Evolutionary conservation across 441 rosid species (phyloP), one percentile per base, ranked within the genome.

Genomic region (Raphanus hybrid): DNA sequence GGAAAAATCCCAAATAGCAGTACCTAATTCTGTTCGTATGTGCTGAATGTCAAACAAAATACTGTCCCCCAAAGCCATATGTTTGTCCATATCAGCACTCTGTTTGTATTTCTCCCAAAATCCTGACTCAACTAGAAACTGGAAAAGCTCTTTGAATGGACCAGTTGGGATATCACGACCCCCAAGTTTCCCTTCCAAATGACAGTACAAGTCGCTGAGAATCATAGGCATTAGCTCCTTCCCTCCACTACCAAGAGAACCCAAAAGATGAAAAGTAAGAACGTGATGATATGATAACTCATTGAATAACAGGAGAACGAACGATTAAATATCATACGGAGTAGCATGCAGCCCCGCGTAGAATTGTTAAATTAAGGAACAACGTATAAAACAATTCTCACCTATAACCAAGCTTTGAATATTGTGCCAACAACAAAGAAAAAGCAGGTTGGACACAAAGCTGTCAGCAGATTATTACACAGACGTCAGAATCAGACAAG

Each of bases 161-260:
- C 98, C 99, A 10, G 89, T 82, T 82, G 87, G 85, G 79, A 91
- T 89, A 70, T 86, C 80, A 82, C 95, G 97, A 79, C 97, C 98
- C 82, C 88, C 92, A 82, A 92, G 87, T 83, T 92, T 94, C 78
- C 99, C 99, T 82, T 86, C 89, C 10, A 96, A 83, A 78, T 91
- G 98, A 86, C 90, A 92, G 70, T 83, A 93, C 55, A 96, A 89
- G 77, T 91, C 97, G 35, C 71, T 89, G 78, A 93, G 86, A 79
- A 96, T 84, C 64, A 92, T 80, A 78, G 71, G 77, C 80, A 82
- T 86, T 77, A 89, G 73, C 82, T 91, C 93, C 79, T 85, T 88
- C 55, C 91, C 94, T 80, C 87, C 89, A 82, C 98, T 92, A 89
- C 77, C 82, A 79, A 75, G 29, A 82, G 43, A 77, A 73, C 16